Evolutionary conservation across 164 flowering plant genomes (phyloP), one percentile per base, ranked within the genome.

Genomic region (Berberis thunbergii): DNA sequence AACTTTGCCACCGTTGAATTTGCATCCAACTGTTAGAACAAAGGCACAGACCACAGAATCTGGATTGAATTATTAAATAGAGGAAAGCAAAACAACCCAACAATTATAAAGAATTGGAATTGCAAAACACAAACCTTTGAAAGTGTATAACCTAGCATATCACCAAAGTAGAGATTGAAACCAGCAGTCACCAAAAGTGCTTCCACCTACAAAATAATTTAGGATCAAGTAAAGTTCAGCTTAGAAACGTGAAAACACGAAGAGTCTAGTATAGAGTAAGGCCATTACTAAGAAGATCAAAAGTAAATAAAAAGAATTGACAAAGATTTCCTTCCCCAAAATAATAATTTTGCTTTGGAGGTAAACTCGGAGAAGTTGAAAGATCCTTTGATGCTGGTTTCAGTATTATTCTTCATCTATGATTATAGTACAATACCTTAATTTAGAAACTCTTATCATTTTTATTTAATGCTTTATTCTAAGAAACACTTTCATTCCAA

Each of bases 121-220:
- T 43, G 72, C 26, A 26, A 26, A 41, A 41, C 57, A 66, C 83
- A 54, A 52, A 83, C 97, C 89, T 87, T 85, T 39, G 69, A 57
- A 69, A 81, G 60, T 46, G 96, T 86, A 65, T 66, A 78, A 41
- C 79, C 81, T 65, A 86, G 43, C 88, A 91, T 81, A 79, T 91
- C 99, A 57, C 96, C 96, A 66, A 81, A 77, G 77, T 85, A 91
- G 49, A 85, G 76, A 66, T 84, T 81, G 67, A 94, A 79, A 42
- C 97, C 97, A 61, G 77, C 69, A 66, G 93, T 84, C 57, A 84
- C 89, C 73, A 94, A 70, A 74, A 87, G 86, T 7, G 88, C 88
- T 77, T 94, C 97, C 97, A 63, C 98, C 98, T 90, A 54, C 58
- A 48, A 60, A 74, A 55, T 41, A 59, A 1, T 73, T 55, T 70